These are phyloP conservation scores for Telopea speciosissima DNA, from an alignment of 177 flowering plant species.

Conservation along the genomic window DNA sequence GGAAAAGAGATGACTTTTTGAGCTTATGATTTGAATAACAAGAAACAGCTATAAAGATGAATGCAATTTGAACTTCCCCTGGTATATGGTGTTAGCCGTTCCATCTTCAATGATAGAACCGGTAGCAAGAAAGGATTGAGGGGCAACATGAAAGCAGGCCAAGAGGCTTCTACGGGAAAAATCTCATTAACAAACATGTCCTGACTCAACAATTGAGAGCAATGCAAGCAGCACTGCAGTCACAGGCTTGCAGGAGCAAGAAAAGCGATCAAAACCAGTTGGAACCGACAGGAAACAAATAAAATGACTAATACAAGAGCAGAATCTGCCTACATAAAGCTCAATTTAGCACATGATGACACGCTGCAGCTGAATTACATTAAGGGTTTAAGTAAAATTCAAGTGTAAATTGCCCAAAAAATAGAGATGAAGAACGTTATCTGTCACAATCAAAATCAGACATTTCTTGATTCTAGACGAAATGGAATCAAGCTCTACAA, in stretches of 20 bases:
- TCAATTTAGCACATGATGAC: background rate
- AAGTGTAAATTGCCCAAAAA: background rate
- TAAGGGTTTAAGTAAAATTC: background rate
- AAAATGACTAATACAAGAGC: background rate
- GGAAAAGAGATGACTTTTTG: background rate
- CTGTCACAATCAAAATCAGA: background rate
- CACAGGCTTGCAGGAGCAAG: background rate
- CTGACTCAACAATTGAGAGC: background rate
- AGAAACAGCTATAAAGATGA: background rate
- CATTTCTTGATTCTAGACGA: background rate
- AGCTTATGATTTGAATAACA: background rate
- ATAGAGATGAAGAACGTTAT: background rate
- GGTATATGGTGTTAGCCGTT: background rate
- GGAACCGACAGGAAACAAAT: background rate
- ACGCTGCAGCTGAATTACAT: background rate
- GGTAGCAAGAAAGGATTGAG: background rate
- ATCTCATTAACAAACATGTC: background rate
- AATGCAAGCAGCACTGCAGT: background rate
- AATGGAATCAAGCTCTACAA: background rate
- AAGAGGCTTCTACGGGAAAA: background rate
- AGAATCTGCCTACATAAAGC: background rate
- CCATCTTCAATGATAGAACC: background rate
- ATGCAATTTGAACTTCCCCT: background rate
- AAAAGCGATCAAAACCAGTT: background rate
- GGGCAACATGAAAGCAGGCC: background rate